Percentiles rank a stretch among this genome's conserved stretches.
phyloP scores from a whole-genome alignment of 2,329 filamentous ascomycete species.

The Zymoseptoria passerinii region DNA sequence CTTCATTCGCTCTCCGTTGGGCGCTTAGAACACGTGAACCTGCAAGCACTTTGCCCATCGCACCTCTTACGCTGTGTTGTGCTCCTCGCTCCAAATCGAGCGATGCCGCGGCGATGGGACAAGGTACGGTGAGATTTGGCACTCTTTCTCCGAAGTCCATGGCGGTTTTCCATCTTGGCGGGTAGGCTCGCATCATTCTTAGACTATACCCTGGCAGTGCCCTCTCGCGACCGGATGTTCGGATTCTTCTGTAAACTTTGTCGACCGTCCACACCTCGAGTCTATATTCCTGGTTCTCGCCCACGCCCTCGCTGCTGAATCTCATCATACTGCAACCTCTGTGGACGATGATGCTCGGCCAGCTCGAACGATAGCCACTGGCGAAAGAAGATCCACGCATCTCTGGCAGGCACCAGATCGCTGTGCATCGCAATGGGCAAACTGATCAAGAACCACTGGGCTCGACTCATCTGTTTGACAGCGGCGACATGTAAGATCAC shows the following conservation, averaged over 20 bases:
- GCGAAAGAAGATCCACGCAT: slow-evolving; percentile 1
- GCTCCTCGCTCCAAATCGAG: slow-evolving; percentile 5
- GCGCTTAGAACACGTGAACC: slow-evolving; percentile 15
- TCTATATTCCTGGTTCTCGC: not conserved
- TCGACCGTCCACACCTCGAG: not conserved
- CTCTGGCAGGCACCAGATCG: not conserved
- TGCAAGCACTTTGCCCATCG: slow-evolving; percentile 17
- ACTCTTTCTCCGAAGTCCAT: slow-evolving; percentile 5
- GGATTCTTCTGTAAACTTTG: not conserved
- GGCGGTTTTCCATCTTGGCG: slow-evolving; percentile 1
- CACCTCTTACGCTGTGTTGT: slow-evolving; percentile 9
- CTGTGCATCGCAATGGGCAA: slow-evolving; percentile 62
- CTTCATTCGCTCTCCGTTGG: slow-evolving; percentile 13
- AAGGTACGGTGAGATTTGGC: slow-evolving; percentile 3
- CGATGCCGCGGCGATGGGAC: slow-evolving; percentile 9
- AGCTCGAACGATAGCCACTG: slow-evolving; percentile 8
- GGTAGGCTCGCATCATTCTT: not conserved
- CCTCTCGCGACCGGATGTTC: not conserved
- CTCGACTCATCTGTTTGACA: slow-evolving; percentile 82
- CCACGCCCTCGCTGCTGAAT: not conserved
- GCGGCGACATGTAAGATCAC: slow-evolving; percentile 60
- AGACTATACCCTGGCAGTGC: not conserved
- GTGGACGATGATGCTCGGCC: slow-evolving; percentile 11
- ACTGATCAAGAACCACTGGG: slow-evolving; percentile 99
- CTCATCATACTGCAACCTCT: not conserved